Conservation (phyloP, 768 basidiomycete genomes). For the Leccinum boreale region DNA sequence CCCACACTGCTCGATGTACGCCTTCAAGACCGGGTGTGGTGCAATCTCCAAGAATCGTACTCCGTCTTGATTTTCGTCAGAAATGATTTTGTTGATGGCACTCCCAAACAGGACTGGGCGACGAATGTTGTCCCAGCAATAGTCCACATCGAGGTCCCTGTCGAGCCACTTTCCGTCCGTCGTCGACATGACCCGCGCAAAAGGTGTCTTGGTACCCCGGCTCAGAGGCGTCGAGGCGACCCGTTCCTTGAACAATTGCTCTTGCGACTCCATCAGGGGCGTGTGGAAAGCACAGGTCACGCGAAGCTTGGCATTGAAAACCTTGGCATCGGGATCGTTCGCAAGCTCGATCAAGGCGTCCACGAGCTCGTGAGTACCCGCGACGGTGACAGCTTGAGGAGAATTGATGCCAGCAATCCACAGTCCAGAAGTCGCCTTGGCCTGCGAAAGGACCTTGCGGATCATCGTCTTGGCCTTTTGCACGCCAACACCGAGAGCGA, state of each 20-base stretch:
- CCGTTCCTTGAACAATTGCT: conserved; percentile 28
- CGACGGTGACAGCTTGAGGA: conserved; percentile 35
- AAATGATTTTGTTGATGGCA: conserved; percentile 30
- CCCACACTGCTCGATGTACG: conserved; percentile 33
- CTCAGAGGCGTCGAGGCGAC: conserved; percentile 15
- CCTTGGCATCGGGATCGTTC: conserved; percentile 24
- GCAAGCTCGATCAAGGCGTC: conserved; percentile 29
- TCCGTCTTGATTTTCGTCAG: conserved; percentile 28
- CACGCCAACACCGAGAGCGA: conserved; percentile 33
- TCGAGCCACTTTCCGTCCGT: conserved; percentile 33
- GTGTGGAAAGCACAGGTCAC: conserved; percentile 35
- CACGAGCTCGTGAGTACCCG: conserved; percentile 30
- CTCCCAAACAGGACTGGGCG: conserved; percentile 34
- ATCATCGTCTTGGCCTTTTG: conserved; percentile 33
- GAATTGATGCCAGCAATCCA: conserved; percentile 38
- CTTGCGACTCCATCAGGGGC: conserved; percentile 34
- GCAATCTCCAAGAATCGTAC: conserved; percentile 32
- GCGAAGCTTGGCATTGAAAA: conserved; percentile 31
- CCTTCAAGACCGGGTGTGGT: conserved; percentile 35
- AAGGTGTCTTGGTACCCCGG: conserved; percentile 18
- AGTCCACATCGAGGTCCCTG: conserved; percentile 25
- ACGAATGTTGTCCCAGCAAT: conserved; percentile 38
- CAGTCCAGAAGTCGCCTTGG: conserved; percentile 25
- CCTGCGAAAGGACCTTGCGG: conserved; percentile 28
- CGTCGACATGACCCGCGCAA: conserved; percentile 34